Evolutionary conservation across 2,329 filamentous ascomycete genomes (phyloP).

Genomic region (Beauveria sp.): DNA sequence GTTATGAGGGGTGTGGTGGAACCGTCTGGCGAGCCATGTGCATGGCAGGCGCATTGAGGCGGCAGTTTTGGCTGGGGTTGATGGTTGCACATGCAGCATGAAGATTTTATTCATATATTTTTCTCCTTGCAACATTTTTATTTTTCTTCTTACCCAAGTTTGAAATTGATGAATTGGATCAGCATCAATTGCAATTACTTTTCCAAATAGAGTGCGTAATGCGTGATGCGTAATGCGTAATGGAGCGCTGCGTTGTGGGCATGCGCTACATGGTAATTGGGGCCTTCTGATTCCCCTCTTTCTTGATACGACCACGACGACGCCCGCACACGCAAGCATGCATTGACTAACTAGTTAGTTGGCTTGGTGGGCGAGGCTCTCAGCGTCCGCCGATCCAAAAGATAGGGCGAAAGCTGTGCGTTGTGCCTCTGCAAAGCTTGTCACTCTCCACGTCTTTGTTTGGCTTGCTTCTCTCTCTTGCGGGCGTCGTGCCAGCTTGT

Average conservation of each 20-base stretch:
- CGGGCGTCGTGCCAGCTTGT: no score
- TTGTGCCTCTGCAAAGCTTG: no score
- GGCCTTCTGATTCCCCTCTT: background rate
- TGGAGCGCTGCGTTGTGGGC: background rate
- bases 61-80: background rate
- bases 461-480: background rate
- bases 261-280: background rate
- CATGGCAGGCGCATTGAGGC: background rate
- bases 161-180: background rate
- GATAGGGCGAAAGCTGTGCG: constrained; percentile 1
- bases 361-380: background rate
- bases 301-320: background rate
- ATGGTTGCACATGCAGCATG: background rate
- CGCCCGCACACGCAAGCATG: background rate
- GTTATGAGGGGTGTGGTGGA: background rate
- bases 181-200: background rate
- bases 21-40: background rate
- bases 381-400: background rate
- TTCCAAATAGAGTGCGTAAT: background rate
- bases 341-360: background rate
- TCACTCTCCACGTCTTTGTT: background rate
- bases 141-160: background rate
- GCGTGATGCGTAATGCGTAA: background rate
- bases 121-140: no score
- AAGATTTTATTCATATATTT: background rate